These are phyloP conservation scores for Mucuna pruriens DNA, from an alignment of 306 rosid species.

Conservation along the genomic window DNA sequence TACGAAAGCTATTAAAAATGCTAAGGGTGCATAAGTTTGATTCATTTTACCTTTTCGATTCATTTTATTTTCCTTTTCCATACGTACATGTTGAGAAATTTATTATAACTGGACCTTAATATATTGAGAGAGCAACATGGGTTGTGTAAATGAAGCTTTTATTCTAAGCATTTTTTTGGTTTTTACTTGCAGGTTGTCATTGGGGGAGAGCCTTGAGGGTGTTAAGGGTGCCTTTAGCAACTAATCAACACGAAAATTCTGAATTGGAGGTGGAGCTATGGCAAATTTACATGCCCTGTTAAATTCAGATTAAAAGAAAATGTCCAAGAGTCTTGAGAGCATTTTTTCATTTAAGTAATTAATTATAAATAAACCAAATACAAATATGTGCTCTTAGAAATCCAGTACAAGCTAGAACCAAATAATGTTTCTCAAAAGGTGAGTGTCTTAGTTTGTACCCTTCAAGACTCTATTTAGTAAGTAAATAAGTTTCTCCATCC, in stretches of 20 bases:
- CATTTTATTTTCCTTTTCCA: background rate
- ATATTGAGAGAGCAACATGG: conserved; percentile 15
- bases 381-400: background rate
- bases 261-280: conserved; percentile 1
- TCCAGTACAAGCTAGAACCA: background rate
- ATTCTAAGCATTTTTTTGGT: conserved; percentile 19
- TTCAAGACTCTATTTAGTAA: background rate
- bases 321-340: background rate
- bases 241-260: conserved; percentile 33
- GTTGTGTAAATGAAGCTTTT: conserved; percentile 17
- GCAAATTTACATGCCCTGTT: background rate
- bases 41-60: background rate
- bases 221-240: conserved; percentile 74
- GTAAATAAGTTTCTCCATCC: background rate
- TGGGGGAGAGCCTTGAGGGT: conserved; percentile 88
- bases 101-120: background rate
- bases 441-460: conserved; percentile 8
- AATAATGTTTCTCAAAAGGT: background rate
- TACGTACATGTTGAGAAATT: background rate
- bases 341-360: background rate
- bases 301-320: background rate
- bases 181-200: conserved; percentile 66
- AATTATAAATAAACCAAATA: background rate
- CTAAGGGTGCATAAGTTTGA: background rate
- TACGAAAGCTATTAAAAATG: background rate